Conservation (phyloP, 768 basidiomycete genomes). For the Russula lepida region DNA sequence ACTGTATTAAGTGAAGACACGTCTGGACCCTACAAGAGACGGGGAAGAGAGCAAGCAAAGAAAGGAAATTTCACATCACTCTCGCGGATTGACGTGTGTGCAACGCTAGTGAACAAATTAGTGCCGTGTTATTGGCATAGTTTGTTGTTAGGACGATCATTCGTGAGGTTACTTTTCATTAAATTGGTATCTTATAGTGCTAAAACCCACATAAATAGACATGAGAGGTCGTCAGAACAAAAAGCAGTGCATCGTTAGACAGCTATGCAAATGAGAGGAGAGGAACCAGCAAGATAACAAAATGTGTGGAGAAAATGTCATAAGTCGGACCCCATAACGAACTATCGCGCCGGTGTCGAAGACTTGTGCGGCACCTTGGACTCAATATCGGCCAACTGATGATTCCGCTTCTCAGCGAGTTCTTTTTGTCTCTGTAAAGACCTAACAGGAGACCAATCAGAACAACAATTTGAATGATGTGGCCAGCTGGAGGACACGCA, state of each 20-base stretch:
- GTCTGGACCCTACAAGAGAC: too few relatives aligned
- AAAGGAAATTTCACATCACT: not conserved
- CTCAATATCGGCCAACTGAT: slow-evolving; percentile 46
- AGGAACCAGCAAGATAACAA: not conserved
- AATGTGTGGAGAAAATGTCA: not conserved
- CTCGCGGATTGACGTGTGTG: not conserved
- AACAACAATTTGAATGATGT: not conserved
- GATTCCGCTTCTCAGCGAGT: slow-evolving; percentile 64
- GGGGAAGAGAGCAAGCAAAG: too few relatives aligned
- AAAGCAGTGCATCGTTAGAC: slow-evolving; percentile 9
- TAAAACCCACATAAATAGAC: slow-evolving; percentile 10
- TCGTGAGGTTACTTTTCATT: slow-evolving; percentile 1
- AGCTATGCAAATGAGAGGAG: not conserved
- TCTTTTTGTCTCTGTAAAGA: slow-evolving; percentile 71
- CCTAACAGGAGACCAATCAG: slow-evolving; percentile 27
- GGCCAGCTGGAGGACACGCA: slow-evolving; percentile 27
- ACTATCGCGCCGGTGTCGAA: slow-evolving; percentile 12
- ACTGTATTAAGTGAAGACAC: too few relatives aligned
- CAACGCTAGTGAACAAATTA: not conserved
- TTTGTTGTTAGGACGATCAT: not conserved
- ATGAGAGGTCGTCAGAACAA: not conserved
- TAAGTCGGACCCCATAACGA: not conserved
- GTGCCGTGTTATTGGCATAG: not conserved
- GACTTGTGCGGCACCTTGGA: slow-evolving; percentile 18
- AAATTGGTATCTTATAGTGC: slow-evolving; percentile 7